Base-by-base conservation (phyloP, 352 stramenopile species). In the Pythium aphanidermatum region DNA sequence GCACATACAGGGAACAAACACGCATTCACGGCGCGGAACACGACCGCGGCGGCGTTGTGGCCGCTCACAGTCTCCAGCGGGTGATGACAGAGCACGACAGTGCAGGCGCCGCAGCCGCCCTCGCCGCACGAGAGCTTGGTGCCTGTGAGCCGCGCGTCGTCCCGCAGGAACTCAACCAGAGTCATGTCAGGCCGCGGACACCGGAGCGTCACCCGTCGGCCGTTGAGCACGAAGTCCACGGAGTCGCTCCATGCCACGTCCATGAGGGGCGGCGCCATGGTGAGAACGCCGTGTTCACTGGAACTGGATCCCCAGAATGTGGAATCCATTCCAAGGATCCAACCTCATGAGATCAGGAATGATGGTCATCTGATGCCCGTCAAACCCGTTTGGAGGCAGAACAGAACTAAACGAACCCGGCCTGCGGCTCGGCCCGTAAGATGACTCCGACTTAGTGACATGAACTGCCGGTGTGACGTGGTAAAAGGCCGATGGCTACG, bases 1-100 rank as follows among this genome's bases (percentile, higher is more conserved):
- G 71, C 68, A 9, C 82, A 59, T 8, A 91, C 61, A 8, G 81
- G 83, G 38, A 88, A 82, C 2, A 96, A 57, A 56, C 86, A 96
- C 14, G 86, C 79, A 47, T 96, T 95, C 3, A 92, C 83, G 14
- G 81, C 50, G 25, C 51, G 47, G 26, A 71, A 61, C 10, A 70
- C 52, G 4, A 64, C 39, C 17, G 3, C 13, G 20, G 40, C 43
- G 43, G 24, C 30, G 27, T 9, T 13, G 5, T 48, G 13, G 12
- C 12, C 30, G 21, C n/a, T 41, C 5, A 7, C 9, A 29, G 1
- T 21, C 17, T 58, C 40, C 8, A 64, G 34, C 13, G 46, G 42
- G 17, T 40, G 45, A 44, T 63, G 49, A 27, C 51, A 55, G 13
- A 70, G 45, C 47, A 70, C 53, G 40, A 70, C 61, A 0, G 61